Conservation (phyloP, 306 rosid genomes). For the Vicia villosa region DNA sequence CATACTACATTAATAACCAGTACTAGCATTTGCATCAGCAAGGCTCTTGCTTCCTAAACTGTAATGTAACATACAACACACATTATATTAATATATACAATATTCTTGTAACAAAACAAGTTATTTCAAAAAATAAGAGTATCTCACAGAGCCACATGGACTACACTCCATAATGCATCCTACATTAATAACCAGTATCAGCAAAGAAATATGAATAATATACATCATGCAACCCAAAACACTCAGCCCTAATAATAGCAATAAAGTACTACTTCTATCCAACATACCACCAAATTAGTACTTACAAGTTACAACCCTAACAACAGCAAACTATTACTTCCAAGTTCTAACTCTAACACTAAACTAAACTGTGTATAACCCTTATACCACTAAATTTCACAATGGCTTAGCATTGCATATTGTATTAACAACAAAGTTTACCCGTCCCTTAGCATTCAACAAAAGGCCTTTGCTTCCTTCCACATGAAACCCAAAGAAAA, state of each 20-base stretch:
- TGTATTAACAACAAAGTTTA: not conserved
- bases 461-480: not conserved
- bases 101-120: constrained; percentile 2
- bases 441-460: constrained; percentile 9
- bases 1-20: no score
- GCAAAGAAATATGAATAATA: no score
- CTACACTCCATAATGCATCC: constrained; percentile 22
- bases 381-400: not conserved
- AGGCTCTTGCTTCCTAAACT: no score
- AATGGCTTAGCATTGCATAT: constrained; percentile 4
- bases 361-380: not conserved
- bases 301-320: not conserved
- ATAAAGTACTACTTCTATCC: constrained; percentile 2
- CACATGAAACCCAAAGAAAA: not conserved
- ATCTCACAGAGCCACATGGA: not conserved
- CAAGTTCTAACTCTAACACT: not conserved
- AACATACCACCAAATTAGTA: constrained; percentile 2
- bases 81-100: not conserved
- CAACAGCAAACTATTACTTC: not conserved
- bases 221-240: not conserved
- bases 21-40: no score
- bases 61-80: no score
- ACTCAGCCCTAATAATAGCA: constrained; percentile 2
- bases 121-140: not conserved
- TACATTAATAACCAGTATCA: not conserved